A percentile compares a stretch with the other conserved stretches of the same genome.
These are phyloP conservation scores for Boletus smithii DNA, from an alignment of 1,284 basidiomycete genomes.

Conservation along the genomic window DNA sequence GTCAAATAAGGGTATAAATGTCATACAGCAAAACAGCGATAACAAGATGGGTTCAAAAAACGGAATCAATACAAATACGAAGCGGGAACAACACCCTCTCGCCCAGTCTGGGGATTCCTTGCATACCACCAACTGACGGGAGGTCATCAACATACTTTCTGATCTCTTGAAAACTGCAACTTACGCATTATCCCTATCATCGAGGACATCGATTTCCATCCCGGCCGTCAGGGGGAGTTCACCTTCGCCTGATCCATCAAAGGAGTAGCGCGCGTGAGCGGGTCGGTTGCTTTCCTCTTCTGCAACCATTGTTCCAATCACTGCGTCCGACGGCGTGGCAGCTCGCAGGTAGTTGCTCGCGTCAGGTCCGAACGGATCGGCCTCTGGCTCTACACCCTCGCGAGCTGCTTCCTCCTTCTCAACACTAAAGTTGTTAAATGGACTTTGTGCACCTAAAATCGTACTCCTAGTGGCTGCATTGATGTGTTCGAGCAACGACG, in stretches of 20 bases:
- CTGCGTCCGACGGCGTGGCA: conserved; percentile 74
- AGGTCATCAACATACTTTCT: conserved; percentile 4
- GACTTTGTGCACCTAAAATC: conserved; percentile 57
- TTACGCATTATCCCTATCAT: conserved; percentile 76
- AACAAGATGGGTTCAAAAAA: conserved; percentile 23
- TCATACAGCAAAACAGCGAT: conserved; percentile 29
- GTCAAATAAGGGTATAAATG: conserved; percentile 36
- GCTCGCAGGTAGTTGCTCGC: conserved; percentile 71
- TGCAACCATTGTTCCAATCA: conserved; percentile 52
- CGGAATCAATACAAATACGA: conserved; percentile 73
- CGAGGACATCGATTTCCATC: conserved; percentile 71
- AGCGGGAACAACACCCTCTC: conserved; percentile 85
- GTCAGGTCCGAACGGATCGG: conserved; percentile 61
- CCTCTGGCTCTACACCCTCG: conserved; percentile 28
- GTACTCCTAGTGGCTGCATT: conserved; percentile 82
- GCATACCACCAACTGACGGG: conserved; percentile 85
- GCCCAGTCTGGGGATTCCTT: conserved; percentile 70
- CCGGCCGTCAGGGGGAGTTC: conserved; percentile 69
- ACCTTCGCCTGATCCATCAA: conserved; percentile 73
- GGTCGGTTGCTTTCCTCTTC: conserved; percentile 66
- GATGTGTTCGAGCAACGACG: conserved; percentile 81
- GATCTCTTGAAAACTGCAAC: conserved; percentile 38
- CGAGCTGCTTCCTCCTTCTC: conserved; percentile 55
- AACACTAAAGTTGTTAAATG: conserved; percentile 44
- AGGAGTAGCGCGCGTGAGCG: conserved; percentile 77